Evolutionary conservation across 495 filamentous ascomycete species (phyloP), one percentile per base, ranked within the genome.

Genomic region (Friedmanniomyces simplex): DNA sequence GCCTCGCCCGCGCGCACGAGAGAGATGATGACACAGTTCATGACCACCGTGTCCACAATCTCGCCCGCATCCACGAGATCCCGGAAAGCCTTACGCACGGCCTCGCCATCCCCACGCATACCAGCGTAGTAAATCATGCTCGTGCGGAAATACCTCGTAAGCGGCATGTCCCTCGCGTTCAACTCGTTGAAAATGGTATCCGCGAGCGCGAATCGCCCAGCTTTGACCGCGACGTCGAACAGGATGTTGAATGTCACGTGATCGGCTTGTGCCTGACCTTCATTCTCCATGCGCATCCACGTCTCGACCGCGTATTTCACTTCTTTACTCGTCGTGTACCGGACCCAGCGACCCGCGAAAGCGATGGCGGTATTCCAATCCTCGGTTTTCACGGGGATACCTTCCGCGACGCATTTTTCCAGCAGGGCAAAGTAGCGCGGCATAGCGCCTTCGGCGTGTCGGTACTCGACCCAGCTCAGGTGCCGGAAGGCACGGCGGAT

Each of bases 171-270:
- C 32, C 93, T 84, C 10, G 64, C 74, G 25, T 75, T 69, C 83
- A 96, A 90, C 70, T 97, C 91, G 52, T 80, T 74, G 59, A 90
- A 77, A 13, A 97, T 77, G 71, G 88, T 86, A 62, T 95, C 86
- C 1, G 88, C 89, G 37, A 97, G 81, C 1, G 72, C 72, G 53
- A 86, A 91, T 63, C 93, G 91, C 21, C 84, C 82, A 1, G 89
- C 82, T 69, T 90, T 94, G 46, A 86, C 80, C 30, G 91, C 90
- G 16, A 87, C 78, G 66, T 95, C 88, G 61, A 96, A 96, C 28
- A 98, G 79, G 53, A 95, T 86, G 69, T 88, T 91, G 74, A 97
- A 95, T 1, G 91, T 91, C 13, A 86, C 83, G 32, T 78, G 74
- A 16, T 57, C 50, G 11, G 52, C 61, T 16, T 8, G 25, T 30